Percentiles rank a stretch among this genome's conserved stretches.
Evolutionary conservation across 495 filamentous ascomycete genomes (phyloP).

Genomic region (Neurospora sp.): DNA sequence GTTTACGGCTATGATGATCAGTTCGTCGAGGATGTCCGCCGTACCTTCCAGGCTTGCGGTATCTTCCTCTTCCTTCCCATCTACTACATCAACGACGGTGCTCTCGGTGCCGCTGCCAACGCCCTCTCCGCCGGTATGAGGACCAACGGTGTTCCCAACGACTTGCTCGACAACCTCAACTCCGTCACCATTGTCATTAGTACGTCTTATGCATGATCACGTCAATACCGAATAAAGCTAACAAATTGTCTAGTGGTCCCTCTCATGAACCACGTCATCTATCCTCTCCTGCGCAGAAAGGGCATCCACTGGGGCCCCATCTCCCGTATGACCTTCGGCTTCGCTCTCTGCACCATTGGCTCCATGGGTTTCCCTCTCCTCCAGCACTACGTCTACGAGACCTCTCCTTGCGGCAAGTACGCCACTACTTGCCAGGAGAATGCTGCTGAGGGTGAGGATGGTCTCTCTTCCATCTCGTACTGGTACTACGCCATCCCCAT

Average conservation of each 20-base stretch:
- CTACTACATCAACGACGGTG: slow-evolving; percentile 48
- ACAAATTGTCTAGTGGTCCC: slow-evolving; percentile 45
- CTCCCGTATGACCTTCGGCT: slow-evolving; percentile 62
- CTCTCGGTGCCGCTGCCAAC: slow-evolving; percentile 34
- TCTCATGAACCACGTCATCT: slow-evolving; percentile 55
- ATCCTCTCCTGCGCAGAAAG: slow-evolving; percentile 52
- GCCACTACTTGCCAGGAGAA: slow-evolving; percentile 30
- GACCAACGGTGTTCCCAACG: slow-evolving; percentile 57
- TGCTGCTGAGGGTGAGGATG: slow-evolving; percentile 26
- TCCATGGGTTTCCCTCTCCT: slow-evolving; percentile 55
- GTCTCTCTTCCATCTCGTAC: slow-evolving; percentile 33
- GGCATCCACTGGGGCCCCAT: slow-evolving; percentile 60
- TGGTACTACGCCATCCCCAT: slow-evolving; percentile 35
- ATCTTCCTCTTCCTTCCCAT: slow-evolving; percentile 51
- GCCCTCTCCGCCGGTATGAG: slow-evolving; percentile 52
- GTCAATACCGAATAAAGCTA: neutral
- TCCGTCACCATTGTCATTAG: slow-evolving; percentile 59
- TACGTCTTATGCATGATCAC: slow-evolving; percentile 4
- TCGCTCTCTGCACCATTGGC: slow-evolving; percentile 52
- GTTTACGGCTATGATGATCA: slow-evolving; percentile 33
- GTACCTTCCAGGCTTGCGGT: slow-evolving; percentile 41
- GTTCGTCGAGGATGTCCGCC: slow-evolving; percentile 42
- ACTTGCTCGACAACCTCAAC: slow-evolving; percentile 64
- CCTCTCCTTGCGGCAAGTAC: slow-evolving; percentile 37
- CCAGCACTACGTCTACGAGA: slow-evolving; percentile 62